A percentile compares a stretch with the other conserved stretches of the same genome.
Conservation (phyloP, 805 yeast species). For the Wickerhamia fluorescens region DNA sequence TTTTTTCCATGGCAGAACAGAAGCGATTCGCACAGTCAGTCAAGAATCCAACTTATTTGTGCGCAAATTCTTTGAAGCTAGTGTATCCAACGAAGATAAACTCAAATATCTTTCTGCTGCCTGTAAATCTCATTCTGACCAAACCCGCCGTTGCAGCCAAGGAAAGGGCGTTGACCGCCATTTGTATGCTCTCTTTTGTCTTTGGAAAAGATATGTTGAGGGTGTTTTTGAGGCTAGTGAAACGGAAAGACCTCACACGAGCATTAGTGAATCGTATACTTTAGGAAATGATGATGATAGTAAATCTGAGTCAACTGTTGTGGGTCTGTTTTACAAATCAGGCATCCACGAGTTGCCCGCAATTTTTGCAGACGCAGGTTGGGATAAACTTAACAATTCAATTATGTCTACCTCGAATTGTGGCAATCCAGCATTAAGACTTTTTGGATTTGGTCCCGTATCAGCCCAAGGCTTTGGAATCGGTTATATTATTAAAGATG, state of each 20-base stretch:
- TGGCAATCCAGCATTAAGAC: conserved; percentile 52
- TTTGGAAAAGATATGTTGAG: conserved; percentile 66
- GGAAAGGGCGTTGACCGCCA: conserved; percentile 94
- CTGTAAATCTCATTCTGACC: conserved; percentile 59
- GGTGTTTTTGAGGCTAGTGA: conserved; percentile 9
- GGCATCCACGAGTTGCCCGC: conserved; percentile 46
- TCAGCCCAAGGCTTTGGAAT: conserved; percentile 53
- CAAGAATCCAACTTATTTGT: conserved; percentile 75
- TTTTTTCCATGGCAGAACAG: conserved; percentile 87
- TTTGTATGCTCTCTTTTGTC: conserved; percentile 76
- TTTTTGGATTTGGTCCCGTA: conserved; percentile 57
- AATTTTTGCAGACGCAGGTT: conserved; percentile 77
- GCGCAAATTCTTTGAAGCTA: conserved; percentile 70
- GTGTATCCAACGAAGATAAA: conserved; percentile 52
- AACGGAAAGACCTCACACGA: conserved; percentile 5
- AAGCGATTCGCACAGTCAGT: conserved; percentile 82
- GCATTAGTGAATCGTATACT: conserved; percentile 7
- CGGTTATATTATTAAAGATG: conserved; percentile 49
- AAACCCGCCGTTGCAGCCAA: conserved; percentile 59
- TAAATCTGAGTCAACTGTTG: conserved; percentile 22
- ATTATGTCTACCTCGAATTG: conserved; percentile 62
- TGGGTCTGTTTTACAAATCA: conserved; percentile 13
- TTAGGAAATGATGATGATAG: conserved; percentile 13
- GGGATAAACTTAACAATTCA: conserved; percentile 79
- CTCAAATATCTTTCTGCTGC: conserved; percentile 57